Conservation (phyloP, 306 rosid genomes). For the Phaseolus lunatus region DNA sequence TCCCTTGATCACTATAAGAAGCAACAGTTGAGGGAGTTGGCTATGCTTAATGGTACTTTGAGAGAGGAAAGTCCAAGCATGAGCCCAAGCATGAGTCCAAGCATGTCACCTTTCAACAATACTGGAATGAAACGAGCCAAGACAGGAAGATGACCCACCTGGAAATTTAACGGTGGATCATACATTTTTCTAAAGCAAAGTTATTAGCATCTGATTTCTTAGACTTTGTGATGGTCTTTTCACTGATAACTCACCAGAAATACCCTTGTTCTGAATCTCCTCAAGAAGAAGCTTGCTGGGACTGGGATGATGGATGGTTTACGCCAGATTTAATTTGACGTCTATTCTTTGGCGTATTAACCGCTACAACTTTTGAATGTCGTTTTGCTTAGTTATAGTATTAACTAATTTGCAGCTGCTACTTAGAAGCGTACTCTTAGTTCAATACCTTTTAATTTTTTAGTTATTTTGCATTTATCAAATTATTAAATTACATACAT, state of each 20-base stretch:
- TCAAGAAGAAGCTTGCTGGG: conserved; percentile 44
- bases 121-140: conserved; percentile 92
- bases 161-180: conserved; percentile 14
- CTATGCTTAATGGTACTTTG: conserved; percentile 85
- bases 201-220: conserved; percentile 46
- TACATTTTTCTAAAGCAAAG: conserved; percentile 45
- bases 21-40: conserved; percentile 87
- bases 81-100: conserved; percentile 89
- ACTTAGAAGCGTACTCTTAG: conserved; percentile 49
- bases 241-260: conserved; percentile 47
- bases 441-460: conserved; percentile 37
- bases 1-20: conserved; percentile 90
- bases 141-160: conserved; percentile 74
- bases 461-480: conserved; percentile 39
- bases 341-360: conserved; percentile 70
- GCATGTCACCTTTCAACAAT: conserved; percentile 89
- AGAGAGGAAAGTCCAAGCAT: conserved; percentile 96
- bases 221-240: conserved; percentile 44
- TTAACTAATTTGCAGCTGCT: conserved; percentile 51
- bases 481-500: conserved; percentile 42
- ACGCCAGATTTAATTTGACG: conserved; percentile 39
- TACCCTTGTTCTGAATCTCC: conserved; percentile 43
- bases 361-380: conserved; percentile 46
- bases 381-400: conserved; percentile 52
- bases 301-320: conserved; percentile 41